A percentile compares a stretch with the other conserved stretches of the same genome.
phyloP scores from a whole-genome alignment of 2,329 filamentous ascomycete genomes.

The Myriosclerotinia scirpicola region DNA sequence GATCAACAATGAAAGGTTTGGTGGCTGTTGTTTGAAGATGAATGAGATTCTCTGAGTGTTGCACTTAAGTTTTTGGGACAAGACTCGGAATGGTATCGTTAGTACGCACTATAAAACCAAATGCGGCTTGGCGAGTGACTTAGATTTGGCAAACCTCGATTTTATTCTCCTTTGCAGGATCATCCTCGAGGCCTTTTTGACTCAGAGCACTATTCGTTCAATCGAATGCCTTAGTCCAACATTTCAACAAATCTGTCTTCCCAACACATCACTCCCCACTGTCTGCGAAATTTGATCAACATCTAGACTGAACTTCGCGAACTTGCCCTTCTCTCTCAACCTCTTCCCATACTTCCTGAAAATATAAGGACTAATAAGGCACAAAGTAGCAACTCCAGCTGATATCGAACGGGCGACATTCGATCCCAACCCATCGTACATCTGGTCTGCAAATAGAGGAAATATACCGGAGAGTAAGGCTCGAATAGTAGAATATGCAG shows the following conservation, averaged over 20 bases:
- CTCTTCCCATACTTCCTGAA: constrained; percentile 43
- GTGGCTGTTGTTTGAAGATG: neutral
- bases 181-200: neutral
- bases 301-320: constrained; percentile 4
- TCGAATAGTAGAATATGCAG: constrained; percentile 45
- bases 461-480: constrained; percentile 44
- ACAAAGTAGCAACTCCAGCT: constrained; percentile 45
- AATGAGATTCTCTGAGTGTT: neutral
- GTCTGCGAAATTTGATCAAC: neutral
- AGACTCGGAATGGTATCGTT: neutral
- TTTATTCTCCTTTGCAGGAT: too few relatives aligned
- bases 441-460: constrained; percentile 45
- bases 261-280: neutral
- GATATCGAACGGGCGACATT: constrained; percentile 46
- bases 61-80: too few relatives aligned
- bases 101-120: neutral
- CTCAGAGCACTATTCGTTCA: neutral
- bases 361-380: constrained; percentile 43
- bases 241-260: neutral
- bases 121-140: neutral
- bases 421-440: constrained; percentile 44
- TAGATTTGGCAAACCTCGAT: neutral
- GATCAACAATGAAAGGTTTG: neutral
- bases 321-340: constrained; percentile 35
- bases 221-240: neutral